phyloP scores from a whole-genome alignment of 768 basidiomycete genomes.

The Pulveroboletus ravenelii region DNA sequence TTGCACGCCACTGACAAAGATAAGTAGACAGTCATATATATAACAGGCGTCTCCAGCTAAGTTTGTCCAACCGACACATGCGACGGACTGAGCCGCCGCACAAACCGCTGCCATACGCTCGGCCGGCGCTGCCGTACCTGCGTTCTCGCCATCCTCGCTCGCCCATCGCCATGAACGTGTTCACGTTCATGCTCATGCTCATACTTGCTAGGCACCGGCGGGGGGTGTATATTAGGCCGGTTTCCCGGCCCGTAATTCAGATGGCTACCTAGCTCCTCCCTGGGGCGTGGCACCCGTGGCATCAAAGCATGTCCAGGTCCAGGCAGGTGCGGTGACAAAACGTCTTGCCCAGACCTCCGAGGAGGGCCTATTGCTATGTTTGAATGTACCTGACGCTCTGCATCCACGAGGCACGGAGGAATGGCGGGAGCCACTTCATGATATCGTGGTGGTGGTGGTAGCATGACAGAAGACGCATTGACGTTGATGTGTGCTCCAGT shows the following conservation, averaged over 20 bases:
- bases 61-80: conserved; percentile 19
- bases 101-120: conserved; percentile 25
- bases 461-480: conserved; percentile 9
- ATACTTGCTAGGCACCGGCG: not conserved
- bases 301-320: not conserved
- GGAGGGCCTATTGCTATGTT: conserved; percentile 9
- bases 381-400: conserved; percentile 22
- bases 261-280: conserved; percentile 8
- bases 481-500: conserved; percentile 6
- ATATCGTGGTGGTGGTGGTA: conserved; percentile 18
- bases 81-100: conserved; percentile 22
- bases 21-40: not conserved
- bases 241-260: conserved; percentile 5
- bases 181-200: conserved; percentile 8
- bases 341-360: conserved; percentile 17
- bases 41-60: not conserved
- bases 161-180: not conserved
- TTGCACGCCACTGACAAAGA: not conserved
- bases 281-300: conserved; percentile 6
- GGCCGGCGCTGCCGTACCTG: conserved; percentile 15
- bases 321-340: not conserved
- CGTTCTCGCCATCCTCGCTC: not conserved
- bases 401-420: conserved; percentile 22
- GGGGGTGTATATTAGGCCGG: conserved; percentile 2
- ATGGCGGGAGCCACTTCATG: conserved; percentile 9